These are phyloP conservation scores for Lodderomyces metapsilosis DNA, from an alignment of 1,139 yeast genomes.

Conservation along the genomic window DNA sequence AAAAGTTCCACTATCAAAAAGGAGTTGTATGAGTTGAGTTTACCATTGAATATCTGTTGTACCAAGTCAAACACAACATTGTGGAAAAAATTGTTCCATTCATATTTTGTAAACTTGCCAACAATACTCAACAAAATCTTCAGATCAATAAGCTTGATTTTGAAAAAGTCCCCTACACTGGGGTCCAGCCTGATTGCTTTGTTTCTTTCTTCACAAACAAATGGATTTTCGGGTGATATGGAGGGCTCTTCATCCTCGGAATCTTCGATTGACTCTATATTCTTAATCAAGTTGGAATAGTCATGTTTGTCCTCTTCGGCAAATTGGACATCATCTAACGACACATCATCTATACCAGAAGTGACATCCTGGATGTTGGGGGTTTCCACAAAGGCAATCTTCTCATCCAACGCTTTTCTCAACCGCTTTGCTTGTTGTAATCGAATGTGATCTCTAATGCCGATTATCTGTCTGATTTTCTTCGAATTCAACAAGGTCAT, in stretches of 20 bases:
- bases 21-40: conserved; percentile 47
- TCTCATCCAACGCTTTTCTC: conserved; percentile 34
- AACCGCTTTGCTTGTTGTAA: conserved; percentile 30
- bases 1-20: conserved; percentile 47
- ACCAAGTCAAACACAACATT: conserved; percentile 50
- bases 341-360: conserved; percentile 38
- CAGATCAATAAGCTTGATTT: conserved; percentile 43
- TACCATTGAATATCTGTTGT: conserved; percentile 50
- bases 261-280: conserved; percentile 29
- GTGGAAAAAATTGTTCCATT: conserved; percentile 52
- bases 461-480: conserved; percentile 34
- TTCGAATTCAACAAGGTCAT: conserved; percentile 47
- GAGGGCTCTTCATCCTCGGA: conserved; percentile 49
- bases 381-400: conserved; percentile 17
- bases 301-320: conserved; percentile 11
- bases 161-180: conserved; percentile 46
- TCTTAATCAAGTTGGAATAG: conserved; percentile 16
- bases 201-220: conserved; percentile 43
- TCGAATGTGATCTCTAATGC: conserved; percentile 37
- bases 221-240: conserved; percentile 47
- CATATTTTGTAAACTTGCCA: conserved; percentile 36
- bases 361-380: conserved; percentile 27
- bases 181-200: conserved; percentile 31
- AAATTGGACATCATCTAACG: conserved; percentile 33
- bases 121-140: conserved; percentile 34